These are phyloP conservation scores for Annona squamosa DNA, from an alignment of 164 flowering plant genomes.

Conservation along the genomic window DNA sequence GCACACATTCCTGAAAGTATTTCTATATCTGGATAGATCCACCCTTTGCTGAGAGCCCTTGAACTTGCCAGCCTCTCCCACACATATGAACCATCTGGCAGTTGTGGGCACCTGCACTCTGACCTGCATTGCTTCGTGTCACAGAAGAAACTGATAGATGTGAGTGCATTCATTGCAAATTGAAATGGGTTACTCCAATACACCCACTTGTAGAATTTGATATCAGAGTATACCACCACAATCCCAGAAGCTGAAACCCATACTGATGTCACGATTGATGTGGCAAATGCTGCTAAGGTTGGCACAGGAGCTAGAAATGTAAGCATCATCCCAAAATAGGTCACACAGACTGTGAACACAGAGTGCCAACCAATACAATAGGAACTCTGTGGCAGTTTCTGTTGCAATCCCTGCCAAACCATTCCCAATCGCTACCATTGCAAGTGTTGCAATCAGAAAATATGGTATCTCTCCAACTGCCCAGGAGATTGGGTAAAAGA, in stretches of 20 bases:
- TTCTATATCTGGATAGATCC: constrained; percentile 19
- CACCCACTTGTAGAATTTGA: constrained; percentile 24
- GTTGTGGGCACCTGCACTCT: constrained; percentile 22
- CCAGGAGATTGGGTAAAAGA: constrained; percentile 29
- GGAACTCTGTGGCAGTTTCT: constrained; percentile 18
- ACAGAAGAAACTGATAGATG: constrained; percentile 28
- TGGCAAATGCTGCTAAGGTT: constrained; percentile 27
- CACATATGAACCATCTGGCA: constrained; percentile 27
- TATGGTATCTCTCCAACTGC: constrained; percentile 27
- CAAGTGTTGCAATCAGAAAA: constrained; percentile 24
- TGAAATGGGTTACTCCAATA: constrained; percentile 31
- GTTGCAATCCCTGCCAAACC: constrained; percentile 31
- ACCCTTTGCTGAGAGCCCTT: constrained; percentile 15
- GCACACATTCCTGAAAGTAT: constrained; percentile 21
- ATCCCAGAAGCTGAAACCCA: constrained; percentile 34
- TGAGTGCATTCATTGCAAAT: constrained; percentile 20
- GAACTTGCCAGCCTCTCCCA: constrained; percentile 27
- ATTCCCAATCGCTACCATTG: constrained; percentile 24
- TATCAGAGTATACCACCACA: constrained; percentile 23
- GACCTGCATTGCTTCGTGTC: constrained; percentile 18
- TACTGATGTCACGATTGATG: constrained; percentile 26
- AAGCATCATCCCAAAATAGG: constrained; percentile 30
- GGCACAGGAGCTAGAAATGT: constrained; percentile 27
- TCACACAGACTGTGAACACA: constrained; percentile 23
- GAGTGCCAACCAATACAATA: constrained; percentile 25